A percentile compares a stretch with the other conserved stretches of the same genome.
phyloP scores from a whole-genome alignment of 441 rosid genomes.

The Hypseocharis bilobata region DNA sequence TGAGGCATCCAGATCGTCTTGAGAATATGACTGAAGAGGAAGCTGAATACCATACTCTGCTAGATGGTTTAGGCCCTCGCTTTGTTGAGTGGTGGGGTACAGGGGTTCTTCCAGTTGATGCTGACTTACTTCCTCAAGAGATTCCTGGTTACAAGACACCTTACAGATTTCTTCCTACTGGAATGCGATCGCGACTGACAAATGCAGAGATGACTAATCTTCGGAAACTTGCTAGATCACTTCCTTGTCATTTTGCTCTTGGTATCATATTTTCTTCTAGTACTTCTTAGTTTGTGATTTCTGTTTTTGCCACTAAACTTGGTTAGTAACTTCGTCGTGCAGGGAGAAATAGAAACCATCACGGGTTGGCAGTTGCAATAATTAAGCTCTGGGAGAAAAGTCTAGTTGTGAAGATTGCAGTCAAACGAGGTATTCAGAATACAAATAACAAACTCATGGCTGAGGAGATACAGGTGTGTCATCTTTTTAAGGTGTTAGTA shows the following conservation, averaged over 20 bases:
- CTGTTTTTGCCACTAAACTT: constrained; percentile 17
- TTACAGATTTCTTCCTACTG: constrained; percentile 86
- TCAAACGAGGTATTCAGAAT: constrained; percentile 92
- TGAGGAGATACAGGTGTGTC: constrained; percentile 75
- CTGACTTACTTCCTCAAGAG: constrained; percentile 74
- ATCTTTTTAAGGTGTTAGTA: neutral
- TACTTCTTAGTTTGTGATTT: constrained; percentile 15
- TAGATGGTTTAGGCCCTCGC: constrained; percentile 87
- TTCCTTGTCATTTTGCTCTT: constrained; percentile 94
- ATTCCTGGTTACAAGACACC: constrained; percentile 83
- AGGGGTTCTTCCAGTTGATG: constrained; percentile 87
- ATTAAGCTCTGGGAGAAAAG: constrained; percentile 91
- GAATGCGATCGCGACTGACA: constrained; percentile 81
- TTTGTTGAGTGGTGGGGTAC: constrained; percentile 98
- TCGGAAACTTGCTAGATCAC: constrained; percentile 72
- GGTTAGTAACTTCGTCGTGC: constrained; percentile 21
- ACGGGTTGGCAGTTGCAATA: constrained; percentile 83
- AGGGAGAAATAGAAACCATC: constrained; percentile 97
- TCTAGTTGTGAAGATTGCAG: constrained; percentile 73
- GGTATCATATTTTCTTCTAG: constrained; percentile 41
- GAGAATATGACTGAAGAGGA: constrained; percentile 68
- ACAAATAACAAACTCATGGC: constrained; percentile 96
- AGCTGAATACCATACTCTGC: constrained; percentile 52
- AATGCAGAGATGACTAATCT: constrained; percentile 91
- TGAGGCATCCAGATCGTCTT: constrained; percentile 24